Evolutionary conservation across 306 rosid genomes (phyloP).

Genomic region (Datisca glomerata): DNA sequence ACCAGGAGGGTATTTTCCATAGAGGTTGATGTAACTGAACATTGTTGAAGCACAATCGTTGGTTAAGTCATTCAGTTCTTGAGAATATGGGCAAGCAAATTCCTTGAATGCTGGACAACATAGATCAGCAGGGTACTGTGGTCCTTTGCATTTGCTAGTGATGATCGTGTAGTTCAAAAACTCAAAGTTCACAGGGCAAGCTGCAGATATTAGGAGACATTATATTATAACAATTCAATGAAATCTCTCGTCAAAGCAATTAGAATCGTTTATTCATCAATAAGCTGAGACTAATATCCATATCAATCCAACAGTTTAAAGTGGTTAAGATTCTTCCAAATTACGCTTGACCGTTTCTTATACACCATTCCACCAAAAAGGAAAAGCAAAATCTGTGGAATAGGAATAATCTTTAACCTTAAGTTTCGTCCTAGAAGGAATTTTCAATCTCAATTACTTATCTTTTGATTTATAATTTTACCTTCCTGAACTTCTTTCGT

Average conservation of each 20-base stretch:
- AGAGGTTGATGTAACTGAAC: constrained; percentile 92
- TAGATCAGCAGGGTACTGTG: constrained; percentile 31
- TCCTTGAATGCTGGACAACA: constrained; percentile 64
- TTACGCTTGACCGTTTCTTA: neutral
- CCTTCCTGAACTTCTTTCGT: no score
- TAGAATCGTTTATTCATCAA: no score
- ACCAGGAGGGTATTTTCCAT: constrained; percentile 91
- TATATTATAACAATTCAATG: neutral
- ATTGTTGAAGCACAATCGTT: constrained; percentile 81
- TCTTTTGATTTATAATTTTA: no score
- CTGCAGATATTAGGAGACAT: constrained; percentile 35
- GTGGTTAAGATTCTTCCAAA: neutral
- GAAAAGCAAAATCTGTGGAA: no score
- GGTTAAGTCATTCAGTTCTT: constrained; percentile 50
- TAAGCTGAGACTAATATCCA: neutral
- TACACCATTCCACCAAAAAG: no score
- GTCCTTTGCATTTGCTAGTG: constrained; percentile 92
- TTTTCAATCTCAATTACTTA: no score
- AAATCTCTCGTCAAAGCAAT: neutral
- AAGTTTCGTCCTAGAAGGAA: no score
- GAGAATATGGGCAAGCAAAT: constrained; percentile 71
- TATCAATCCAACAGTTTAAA: neutral
- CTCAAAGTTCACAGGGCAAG: constrained; percentile 86
- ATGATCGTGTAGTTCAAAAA: constrained; percentile 68
- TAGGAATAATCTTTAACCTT: no score